phyloP scores from a whole-genome alignment of 75 land plant species.

The Cunninghamia lanceolata region DNA sequence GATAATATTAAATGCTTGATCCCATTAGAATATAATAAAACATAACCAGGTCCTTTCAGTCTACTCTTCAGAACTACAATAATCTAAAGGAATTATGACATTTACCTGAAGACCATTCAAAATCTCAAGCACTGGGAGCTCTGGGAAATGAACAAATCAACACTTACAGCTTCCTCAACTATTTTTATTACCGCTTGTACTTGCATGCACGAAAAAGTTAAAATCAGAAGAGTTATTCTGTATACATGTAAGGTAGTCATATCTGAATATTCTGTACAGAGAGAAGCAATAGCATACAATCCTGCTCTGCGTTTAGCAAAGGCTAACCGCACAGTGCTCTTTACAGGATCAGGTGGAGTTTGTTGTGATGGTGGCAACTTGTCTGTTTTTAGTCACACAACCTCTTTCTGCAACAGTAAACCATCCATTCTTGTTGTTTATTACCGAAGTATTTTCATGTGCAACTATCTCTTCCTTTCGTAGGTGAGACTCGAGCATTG shows the following conservation, averaged over 20 bases:
- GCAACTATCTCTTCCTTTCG: slow-evolving; percentile 61
- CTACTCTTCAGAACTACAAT: background rate
- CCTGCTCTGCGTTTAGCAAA: slow-evolving; percentile 24
- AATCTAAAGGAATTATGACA: background rate
- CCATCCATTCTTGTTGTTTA: slow-evolving; percentile 77
- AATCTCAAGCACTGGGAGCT: slow-evolving; percentile 93
- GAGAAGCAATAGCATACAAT: slow-evolving; percentile 8
- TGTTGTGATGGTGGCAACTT: slow-evolving; percentile 10
- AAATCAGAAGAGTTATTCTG: slow-evolving; percentile 66
- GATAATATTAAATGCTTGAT: slow-evolving; percentile 64
- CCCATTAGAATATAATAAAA: slow-evolving; percentile 25
- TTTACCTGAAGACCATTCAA: slow-evolving; percentile 89
- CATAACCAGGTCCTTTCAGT: background rate
- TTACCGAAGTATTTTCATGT: slow-evolving; percentile 39
- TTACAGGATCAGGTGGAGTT: slow-evolving; percentile 6
- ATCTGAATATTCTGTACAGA: slow-evolving; percentile 65
- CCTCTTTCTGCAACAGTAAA: slow-evolving; percentile 69
- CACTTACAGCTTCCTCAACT: slow-evolving; percentile 59
- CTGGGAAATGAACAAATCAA: slow-evolving; percentile 76
- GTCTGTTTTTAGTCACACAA: slow-evolving; percentile 15
- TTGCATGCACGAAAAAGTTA: slow-evolving; percentile 76
- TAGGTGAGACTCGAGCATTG: slow-evolving; percentile 56
- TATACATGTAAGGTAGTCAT: slow-evolving; percentile 70
- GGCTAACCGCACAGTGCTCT: slow-evolving; percentile 2
- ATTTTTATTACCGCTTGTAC: slow-evolving; percentile 64